Percentiles rank a stretch among this genome's conserved stretches.
phyloP scores from a whole-genome alignment of 257 asterid genomes.

The Solanum lycopersicoides region DNA sequence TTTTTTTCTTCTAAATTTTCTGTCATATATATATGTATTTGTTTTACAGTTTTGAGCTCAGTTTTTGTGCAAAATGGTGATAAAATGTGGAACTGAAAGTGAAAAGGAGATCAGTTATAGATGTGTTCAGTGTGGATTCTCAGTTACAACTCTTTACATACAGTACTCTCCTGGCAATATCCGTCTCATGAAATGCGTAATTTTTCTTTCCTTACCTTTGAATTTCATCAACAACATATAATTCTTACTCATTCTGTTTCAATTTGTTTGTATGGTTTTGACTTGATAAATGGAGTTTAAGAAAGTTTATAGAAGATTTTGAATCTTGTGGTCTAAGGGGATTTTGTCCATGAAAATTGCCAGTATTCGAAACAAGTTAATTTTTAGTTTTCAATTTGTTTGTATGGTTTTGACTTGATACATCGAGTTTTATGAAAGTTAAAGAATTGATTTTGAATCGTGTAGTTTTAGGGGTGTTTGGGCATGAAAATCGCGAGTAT shows the following conservation, averaged over 20 bases:
- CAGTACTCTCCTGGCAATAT: slow-evolving; percentile 90
- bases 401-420: too few species aligned
- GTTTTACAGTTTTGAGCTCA: not conserved
- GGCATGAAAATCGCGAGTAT: not conserved
- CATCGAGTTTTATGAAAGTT: too few species aligned
- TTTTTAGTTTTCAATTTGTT: too few species aligned
- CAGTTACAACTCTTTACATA: slow-evolving; percentile 52
- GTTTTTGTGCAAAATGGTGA: not conserved
- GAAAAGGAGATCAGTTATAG: not conserved
- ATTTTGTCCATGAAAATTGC: too few species aligned
- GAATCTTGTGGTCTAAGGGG: not conserved
- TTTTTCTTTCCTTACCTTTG: not conserved
- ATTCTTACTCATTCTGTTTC: not conserved
- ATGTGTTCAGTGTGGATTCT: slow-evolving; percentile 64
- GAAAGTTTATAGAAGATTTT: too few species aligned
- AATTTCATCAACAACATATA: not conserved
- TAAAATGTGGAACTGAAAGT: not conserved
- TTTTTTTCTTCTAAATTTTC: not conserved
- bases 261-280: not conserved
- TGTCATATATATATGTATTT: not conserved
- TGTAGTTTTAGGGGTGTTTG: not conserved
- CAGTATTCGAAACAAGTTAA: too few species aligned
- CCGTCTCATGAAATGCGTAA: slow-evolving; percentile 86
- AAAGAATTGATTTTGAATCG: not conserved
- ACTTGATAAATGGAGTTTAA: not conserved